Conservation (phyloP, 441 rosid genomes). For the Gossypium davidsonii region DNA sequence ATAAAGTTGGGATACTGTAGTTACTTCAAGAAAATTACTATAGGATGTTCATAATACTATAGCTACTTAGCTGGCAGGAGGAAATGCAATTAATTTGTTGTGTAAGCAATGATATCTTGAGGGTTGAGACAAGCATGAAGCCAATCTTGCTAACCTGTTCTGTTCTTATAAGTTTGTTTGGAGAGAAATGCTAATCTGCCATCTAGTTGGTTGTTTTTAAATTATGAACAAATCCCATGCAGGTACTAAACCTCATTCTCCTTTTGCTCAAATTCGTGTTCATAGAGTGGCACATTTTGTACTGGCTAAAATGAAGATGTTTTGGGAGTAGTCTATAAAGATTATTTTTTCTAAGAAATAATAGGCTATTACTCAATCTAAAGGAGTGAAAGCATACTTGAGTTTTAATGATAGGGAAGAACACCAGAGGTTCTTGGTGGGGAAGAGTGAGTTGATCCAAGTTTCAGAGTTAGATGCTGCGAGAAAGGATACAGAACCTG, state of each 20-base stretch:
- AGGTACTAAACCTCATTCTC: too few relatives aligned
- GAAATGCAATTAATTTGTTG: not conserved
- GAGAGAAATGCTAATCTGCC: too few relatives aligned
- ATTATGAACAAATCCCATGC: too few relatives aligned
- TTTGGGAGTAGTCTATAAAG: not conserved
- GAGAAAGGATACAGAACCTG: not conserved
- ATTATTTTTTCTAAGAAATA: not conserved
- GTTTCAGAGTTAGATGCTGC: not conserved
- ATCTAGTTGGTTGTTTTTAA: too few relatives aligned
- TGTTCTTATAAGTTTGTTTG: not conserved
- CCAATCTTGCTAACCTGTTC: not conserved
- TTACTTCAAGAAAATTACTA: not conserved
- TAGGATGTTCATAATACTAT: not conserved
- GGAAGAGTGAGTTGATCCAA: not conserved
- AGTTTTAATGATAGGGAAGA: not conserved
- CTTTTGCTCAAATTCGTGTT: not conserved
- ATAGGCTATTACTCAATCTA: not conserved
- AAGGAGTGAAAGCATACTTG: not conserved
- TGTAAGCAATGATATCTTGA: not conserved
- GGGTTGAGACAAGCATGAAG: not conserved
- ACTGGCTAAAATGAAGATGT: not conserved
- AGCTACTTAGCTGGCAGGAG: not conserved
- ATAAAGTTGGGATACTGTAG: not conserved
- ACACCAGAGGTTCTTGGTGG: not conserved
- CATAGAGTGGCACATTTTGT: not conserved